Evolutionary conservation across 768 basidiomycete genomes (phyloP), one percentile per base, ranked within the genome.

Genomic region (Tremella fuciformis): DNA sequence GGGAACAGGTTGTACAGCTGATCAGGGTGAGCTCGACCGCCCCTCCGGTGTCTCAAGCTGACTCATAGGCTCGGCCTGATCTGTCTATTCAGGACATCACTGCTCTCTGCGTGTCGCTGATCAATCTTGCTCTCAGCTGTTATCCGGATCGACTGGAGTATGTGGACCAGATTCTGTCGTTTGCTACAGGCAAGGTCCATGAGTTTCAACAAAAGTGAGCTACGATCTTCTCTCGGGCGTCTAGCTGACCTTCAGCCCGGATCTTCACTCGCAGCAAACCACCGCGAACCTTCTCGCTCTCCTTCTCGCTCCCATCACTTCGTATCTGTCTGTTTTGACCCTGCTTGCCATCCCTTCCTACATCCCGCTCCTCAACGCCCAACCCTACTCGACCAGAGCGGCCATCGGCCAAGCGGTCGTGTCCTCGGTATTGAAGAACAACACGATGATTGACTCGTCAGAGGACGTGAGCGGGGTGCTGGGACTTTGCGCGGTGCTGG

Each of bases 71-170:
- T 60, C 88, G 96, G 60, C 96, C 96, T 13, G 96, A 99, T 76
- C 79, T 99, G 29, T 91, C 91, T 47, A 91, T 99, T 73, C 94
- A 97, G 77, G 96, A 99, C 70, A 87, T 97, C 75, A 98, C 96
- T 0, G 96, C 94, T 0, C 84, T 98, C 18, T 81, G 97, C 53
- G 93, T 98, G 16, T 99, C 96, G 0, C 80, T 99, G 39, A 89
- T 91, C 29, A 98, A 98, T 76, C 83, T 98, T 11, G 93, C 91
- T 0, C 80, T 99, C 22, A 93, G 90, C 76, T 98, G 94, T 77
- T 99, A 99, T 76, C 96, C 96, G 1, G 94, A 98, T 71, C 82
- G 90, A 64, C 82, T 98, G 50, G 92, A 97, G 80, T 98, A 98
- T 70, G 91, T 99, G 39, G 92, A 98, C 68, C 93, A 97, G 77